A percentile compares a stretch with the other conserved stretches of the same genome.
Evolutionary conservation across 2,329 filamentous ascomycete species (phyloP).

Genomic region (Clonostachys sp.): DNA sequence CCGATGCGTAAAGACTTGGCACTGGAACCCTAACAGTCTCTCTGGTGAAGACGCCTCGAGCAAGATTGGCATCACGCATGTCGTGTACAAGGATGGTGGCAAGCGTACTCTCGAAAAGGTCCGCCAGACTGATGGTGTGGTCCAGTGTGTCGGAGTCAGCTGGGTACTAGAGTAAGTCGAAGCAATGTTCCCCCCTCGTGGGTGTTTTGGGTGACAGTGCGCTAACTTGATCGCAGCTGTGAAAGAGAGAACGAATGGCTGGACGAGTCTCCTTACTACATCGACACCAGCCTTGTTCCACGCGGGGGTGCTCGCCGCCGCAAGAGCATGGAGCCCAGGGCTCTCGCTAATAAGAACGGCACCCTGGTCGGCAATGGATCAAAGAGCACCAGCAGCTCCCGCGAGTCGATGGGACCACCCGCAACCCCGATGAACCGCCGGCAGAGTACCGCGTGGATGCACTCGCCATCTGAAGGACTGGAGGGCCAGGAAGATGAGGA

Average conservation of each 20-base stretch:
- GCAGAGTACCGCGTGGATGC: constrained; percentile 51
- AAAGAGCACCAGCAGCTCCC: constrained; percentile 14
- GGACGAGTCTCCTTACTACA: constrained; percentile 64
- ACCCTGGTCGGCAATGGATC: constrained; percentile 45
- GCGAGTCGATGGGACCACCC: constrained; percentile 27
- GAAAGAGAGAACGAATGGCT: constrained; percentile 74
- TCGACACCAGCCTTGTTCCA: constrained; percentile 63
- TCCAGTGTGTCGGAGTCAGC: constrained; percentile 81
- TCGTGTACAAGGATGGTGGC: constrained; percentile 85
- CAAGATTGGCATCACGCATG: constrained; percentile 77
- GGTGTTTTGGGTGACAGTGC: background rate
- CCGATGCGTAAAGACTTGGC: constrained; percentile 71
- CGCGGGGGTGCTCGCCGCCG: constrained; percentile 68
- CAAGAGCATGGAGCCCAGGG: constrained; percentile 77
- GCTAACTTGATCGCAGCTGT: constrained; percentile 44
- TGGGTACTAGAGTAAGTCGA: constrained; percentile 81
- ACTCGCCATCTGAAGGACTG: constrained; percentile 39
- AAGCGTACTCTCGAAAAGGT: constrained; percentile 80
- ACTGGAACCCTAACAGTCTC: constrained; percentile 55
- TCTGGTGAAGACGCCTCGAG: constrained; percentile 25
- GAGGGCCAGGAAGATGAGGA: constrained; percentile 27
- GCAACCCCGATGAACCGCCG: constrained; percentile 46
- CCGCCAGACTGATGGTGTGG: constrained; percentile 63
- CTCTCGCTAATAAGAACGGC: constrained; percentile 65
- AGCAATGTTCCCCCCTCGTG: background rate